Conservation (phyloP, 495 filamentous ascomycete species). For the Penicillium riverlandense region DNA sequence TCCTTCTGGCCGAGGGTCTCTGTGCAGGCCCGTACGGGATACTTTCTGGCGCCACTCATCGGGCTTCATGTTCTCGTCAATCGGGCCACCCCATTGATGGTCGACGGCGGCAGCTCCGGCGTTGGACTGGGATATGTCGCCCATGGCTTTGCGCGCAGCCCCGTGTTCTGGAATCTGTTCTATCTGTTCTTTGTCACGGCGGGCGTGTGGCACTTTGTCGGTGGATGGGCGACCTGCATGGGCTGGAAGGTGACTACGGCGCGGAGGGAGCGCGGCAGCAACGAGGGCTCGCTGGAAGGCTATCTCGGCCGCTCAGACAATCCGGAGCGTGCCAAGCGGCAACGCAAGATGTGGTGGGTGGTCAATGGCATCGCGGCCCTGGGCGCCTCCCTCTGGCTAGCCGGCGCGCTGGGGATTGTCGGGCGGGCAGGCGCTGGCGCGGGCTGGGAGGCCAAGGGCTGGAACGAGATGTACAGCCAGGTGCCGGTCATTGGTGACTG, state of each 20-base stretch:
- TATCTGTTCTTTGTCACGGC: constrained; percentile 62
- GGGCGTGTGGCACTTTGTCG: constrained; percentile 72
- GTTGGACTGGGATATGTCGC: constrained; percentile 74
- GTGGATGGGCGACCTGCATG: constrained; percentile 75
- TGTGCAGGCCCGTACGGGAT: constrained; percentile 60
- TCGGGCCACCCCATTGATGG: constrained; percentile 58
- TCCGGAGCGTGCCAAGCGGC: constrained; percentile 29
- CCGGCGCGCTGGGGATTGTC: constrained; percentile 71
- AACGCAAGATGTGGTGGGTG: constrained; percentile 58
- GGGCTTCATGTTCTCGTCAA: constrained; percentile 65
- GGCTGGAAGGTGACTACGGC: constrained; percentile 39
- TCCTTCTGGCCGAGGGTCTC: constrained; percentile 61
- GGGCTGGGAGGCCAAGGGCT: constrained; percentile 75
- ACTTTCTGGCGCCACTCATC: constrained; percentile 53
- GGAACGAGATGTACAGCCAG: constrained; percentile 59
- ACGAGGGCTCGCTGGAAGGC: constrained; percentile 32
- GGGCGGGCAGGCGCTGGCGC: constrained; percentile 59
- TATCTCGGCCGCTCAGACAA: constrained; percentile 32
- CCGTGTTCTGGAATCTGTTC: constrained; percentile 54
- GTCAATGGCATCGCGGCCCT: constrained; percentile 56
- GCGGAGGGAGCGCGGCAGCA: constrained; percentile 22
- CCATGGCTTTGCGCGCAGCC: constrained; percentile 74
- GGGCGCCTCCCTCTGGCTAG: constrained; percentile 64
- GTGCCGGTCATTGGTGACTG: constrained; percentile 47
- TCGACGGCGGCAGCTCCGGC: constrained; percentile 77